phyloP scores from a whole-genome alignment of 306 rosid genomes.

The Medicago arabica region DNA sequence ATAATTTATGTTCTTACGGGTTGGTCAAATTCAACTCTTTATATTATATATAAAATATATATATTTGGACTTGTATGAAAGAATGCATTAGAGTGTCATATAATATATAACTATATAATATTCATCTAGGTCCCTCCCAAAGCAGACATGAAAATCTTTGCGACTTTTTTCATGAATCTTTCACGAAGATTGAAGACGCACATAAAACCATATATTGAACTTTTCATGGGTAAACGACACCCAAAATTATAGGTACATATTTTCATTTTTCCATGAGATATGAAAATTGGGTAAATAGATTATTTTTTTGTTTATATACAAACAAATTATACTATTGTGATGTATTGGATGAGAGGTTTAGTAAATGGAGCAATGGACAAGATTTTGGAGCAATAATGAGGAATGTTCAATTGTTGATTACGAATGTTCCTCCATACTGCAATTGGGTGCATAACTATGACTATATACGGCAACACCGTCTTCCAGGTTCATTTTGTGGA shows the following conservation, averaged over 20 bases:
- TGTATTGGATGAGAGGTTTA: neutral
- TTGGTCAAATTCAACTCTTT: conserved; percentile 22
- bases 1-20: neutral
- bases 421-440: conserved; percentile 56
- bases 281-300: conserved; percentile 17
- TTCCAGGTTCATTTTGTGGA: neutral
- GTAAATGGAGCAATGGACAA: neutral
- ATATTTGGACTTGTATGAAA: conserved; percentile 25
- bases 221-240: no score
- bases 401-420: conserved; percentile 25
- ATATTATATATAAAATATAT: neutral
- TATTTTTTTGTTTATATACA: neutral
- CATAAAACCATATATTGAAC: no score
- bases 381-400: conserved; percentile 35
- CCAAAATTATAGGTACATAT: neutral
- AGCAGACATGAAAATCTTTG: conserved; percentile 54
- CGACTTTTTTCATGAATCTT: conserved; percentile 38
- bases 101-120: conserved; percentile 34
- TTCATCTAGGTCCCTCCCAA: conserved; percentile 45
- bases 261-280: conserved; percentile 19
- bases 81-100: conserved; percentile 21
- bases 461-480: conserved; percentile 40
- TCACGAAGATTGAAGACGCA: neutral
- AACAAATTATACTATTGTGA: neutral
- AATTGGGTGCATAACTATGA: neutral